Conservation (phyloP, 306 rosid species). For the Inga leiocalycina region DNA sequence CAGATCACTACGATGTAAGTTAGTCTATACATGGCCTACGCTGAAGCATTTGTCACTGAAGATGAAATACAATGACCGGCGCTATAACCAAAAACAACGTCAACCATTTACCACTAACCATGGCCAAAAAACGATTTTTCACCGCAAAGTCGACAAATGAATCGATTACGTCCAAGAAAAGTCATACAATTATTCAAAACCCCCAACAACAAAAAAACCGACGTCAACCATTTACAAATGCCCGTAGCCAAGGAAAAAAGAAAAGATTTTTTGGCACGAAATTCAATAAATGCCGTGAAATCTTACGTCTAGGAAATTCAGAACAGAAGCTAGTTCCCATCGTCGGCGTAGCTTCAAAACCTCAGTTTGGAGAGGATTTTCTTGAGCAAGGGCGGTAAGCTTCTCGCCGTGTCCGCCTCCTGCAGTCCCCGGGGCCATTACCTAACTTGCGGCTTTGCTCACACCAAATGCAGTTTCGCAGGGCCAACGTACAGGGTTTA, state of each 20-base stretch:
- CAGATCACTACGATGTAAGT: conserved; percentile 7
- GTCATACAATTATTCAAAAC: background rate
- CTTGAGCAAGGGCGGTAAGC: conserved; percentile 31
- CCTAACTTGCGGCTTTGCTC: conserved; percentile 4
- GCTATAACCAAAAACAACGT: background rate
- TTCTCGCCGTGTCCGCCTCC: conserved; percentile 32
- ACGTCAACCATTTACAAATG: background rate
- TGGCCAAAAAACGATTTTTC: background rate
- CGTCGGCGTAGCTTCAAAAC: conserved; percentile 61
- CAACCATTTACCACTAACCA: background rate
- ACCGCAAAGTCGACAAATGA: background rate
- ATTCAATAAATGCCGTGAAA: background rate
- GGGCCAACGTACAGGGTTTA: background rate
- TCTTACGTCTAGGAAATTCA: conserved; percentile 73
- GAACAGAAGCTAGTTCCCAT: conserved; percentile 91
- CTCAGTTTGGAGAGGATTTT: conserved; percentile 33
- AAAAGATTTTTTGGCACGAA: background rate
- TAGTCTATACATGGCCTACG: background rate
- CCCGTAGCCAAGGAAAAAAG: background rate
- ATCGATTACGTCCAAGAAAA: background rate
- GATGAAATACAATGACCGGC: background rate
- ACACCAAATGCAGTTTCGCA: conserved; percentile 12
- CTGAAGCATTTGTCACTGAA: background rate
- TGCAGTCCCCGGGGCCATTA: conserved; percentile 21
- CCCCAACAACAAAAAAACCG: background rate